These are phyloP conservation scores for Exophiala sideris DNA, from an alignment of 2,329 filamentous ascomycete genomes.

Conservation along the genomic window DNA sequence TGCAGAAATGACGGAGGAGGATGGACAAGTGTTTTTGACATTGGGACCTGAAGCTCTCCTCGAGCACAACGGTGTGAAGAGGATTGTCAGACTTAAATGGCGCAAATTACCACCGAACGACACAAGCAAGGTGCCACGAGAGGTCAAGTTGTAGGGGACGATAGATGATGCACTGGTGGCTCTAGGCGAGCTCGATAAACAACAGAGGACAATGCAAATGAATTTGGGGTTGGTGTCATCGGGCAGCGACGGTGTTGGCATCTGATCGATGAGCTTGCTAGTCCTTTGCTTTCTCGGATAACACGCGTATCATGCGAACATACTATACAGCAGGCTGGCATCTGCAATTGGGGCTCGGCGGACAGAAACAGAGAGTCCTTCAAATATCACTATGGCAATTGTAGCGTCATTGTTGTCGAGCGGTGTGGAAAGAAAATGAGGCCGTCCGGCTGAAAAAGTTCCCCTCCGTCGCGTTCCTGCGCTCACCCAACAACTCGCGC, in stretches of 20 bases:
- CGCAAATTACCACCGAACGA: conserved; percentile 15
- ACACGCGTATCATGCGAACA: too few relatives aligned
- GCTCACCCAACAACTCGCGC: conserved; percentile 2
- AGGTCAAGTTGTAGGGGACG: not conserved
- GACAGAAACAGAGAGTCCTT: not conserved
- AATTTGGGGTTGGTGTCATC: not conserved
- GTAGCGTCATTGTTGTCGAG: not conserved
- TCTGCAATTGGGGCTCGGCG: not conserved
- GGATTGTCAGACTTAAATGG: conserved; percentile 19
- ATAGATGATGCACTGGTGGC: not conserved
- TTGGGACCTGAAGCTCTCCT: conserved; percentile 11
- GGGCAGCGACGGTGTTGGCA: too few relatives aligned
- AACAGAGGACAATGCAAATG: not conserved
- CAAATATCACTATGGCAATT: not conserved
- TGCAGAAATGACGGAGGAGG: conserved; percentile 12
- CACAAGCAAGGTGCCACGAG: conserved; percentile 7
- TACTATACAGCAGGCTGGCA: not conserved
- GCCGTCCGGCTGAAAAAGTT: conserved; percentile 14
- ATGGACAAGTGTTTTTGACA: conserved; percentile 10
- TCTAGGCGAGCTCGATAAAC: not conserved
- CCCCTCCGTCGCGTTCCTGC: conserved; percentile 4
- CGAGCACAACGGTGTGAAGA: conserved; percentile 10
- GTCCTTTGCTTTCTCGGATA: conserved; percentile 8
- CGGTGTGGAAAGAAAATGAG: conserved; percentile 1
- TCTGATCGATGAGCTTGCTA: too few relatives aligned